Percentiles rank a stretch among this genome's conserved stretches.
Conservation (phyloP, 2,329 filamentous ascomycete species). For the Aspergillus amoenus region DNA sequence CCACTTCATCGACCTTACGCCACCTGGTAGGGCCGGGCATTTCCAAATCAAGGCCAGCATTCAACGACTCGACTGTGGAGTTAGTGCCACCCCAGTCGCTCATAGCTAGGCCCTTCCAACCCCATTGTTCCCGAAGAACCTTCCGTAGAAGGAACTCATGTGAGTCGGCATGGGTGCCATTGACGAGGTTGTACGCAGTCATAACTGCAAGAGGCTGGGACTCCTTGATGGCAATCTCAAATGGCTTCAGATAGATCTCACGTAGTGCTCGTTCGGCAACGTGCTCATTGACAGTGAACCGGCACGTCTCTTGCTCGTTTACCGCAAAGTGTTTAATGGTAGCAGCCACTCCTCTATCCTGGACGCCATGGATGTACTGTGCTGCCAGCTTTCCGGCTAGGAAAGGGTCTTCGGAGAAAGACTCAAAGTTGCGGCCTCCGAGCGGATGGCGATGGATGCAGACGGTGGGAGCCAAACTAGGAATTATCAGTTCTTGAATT, state of each 20-base stretch:
- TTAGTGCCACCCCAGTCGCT: constrained; percentile 11
- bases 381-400: constrained; percentile 8
- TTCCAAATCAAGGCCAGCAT: constrained; percentile 10
- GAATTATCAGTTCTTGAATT: not conserved
- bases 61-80: not conserved
- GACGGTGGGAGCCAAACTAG: constrained; percentile 6
- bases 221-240: constrained; percentile 11
- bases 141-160: not conserved
- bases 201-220: constrained; percentile 6
- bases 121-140: constrained; percentile 6
- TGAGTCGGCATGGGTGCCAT: constrained; percentile 7
- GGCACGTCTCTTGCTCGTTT: constrained; percentile 10
- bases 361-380: constrained; percentile 6
- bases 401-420: constrained; percentile 9
- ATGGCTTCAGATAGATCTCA: constrained; percentile 9
- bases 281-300: constrained; percentile 3
- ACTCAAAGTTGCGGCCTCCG: constrained; percentile 10
- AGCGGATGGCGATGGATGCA: constrained; percentile 9
- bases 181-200: constrained; percentile 10
- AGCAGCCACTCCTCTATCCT: constrained; percentile 6
- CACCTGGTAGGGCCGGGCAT: constrained; percentile 10
- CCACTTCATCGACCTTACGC: constrained; percentile 1
- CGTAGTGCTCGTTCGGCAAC: constrained; percentile 6
- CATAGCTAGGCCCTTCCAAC: constrained; percentile 9
- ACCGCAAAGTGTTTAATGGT: constrained; percentile 9